Base-by-base conservation (phyloP, 495 filamentous ascomycete genomes). In the Daldinia bambusicola region DNA sequence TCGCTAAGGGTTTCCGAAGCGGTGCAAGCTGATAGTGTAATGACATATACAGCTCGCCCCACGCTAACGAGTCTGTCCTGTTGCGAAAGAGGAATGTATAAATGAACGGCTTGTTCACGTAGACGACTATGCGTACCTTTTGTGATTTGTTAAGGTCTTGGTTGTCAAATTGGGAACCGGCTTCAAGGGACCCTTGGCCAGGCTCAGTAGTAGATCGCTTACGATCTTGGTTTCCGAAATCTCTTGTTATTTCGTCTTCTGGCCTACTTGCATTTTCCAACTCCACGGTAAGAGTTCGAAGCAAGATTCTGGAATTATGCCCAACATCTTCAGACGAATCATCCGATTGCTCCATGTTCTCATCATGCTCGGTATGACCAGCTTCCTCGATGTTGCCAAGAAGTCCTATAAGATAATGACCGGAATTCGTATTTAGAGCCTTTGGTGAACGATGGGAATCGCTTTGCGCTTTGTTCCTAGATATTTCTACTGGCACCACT, bases 1-100 rank as follows among this genome's bases (percentile, higher is more conserved):
- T 81, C 38, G 88, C 77, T 5, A 97, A 84, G 0, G 91, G 85
- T 74, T 88, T 91, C 63, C 91, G 89, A 30, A 99, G 86, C 6
- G 94, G 92, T 2, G 84, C 81, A 18, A 98, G 87, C 76, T 96
- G 93, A 63, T 91, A 86, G 72, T 97, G 93, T 26, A 99, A 86
- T 34, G 88, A 89, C 14, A 89, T 85, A 80, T 98, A 98, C 70
- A 97, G 88, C 0, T 85, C 81, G 3, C 90, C 84, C 51, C 87
- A 87, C 14, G 87, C 82, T 6, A 97, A 83, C 20, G 89, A 84
- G 38, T 87, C 84, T 1, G 93, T 91, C 41, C 83, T 81, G 12
- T 89, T 84, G 52, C 91, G 85, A 80, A 98, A 98, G 14, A 99
- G 84, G 71, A 98, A 92, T 4, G 92, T 90, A 78, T 93, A 97